These are phyloP conservation scores for Thermomyces lanuginosus DNA, from an alignment of 2,329 filamentous ascomycete species.

Conservation along the genomic window DNA sequence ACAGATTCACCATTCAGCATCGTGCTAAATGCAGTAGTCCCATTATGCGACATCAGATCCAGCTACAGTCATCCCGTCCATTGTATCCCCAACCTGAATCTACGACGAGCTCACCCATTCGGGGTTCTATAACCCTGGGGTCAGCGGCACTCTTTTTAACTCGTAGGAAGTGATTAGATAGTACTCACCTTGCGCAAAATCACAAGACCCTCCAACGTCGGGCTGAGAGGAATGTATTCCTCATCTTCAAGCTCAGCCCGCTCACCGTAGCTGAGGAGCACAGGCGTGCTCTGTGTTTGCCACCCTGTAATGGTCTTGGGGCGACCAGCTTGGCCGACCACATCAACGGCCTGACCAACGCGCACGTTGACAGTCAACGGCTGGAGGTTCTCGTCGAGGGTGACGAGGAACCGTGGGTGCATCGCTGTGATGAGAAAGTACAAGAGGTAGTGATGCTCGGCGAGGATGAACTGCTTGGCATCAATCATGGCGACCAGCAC, in stretches of 20 bases:
- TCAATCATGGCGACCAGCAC: constrained; percentile 91
- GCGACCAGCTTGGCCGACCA: constrained; percentile 88
- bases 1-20: no score
- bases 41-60: no score
- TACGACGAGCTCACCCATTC: constrained; percentile 29
- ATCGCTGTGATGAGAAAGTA: constrained; percentile 96
- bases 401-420: constrained; percentile 91
- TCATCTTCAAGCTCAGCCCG: constrained; percentile 94
- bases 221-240: constrained; percentile 84
- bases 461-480: constrained; percentile 66
- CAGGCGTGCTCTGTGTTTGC: constrained; percentile 99
- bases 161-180: neutral
- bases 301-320: constrained; percentile 99
- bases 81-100: no score
- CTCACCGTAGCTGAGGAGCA: constrained; percentile 85
- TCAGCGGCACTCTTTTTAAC: constrained; percentile 10
- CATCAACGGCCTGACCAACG: constrained; percentile 93
- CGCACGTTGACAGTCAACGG: constrained; percentile 90
- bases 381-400: constrained; percentile 84
- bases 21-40: no score
- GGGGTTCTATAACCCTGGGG: constrained; percentile 24
- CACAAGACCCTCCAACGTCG: constrained; percentile 81
- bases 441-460: constrained; percentile 73
- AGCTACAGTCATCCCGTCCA: no score
- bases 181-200: constrained; percentile 82